Conservation (phyloP, 1,284 basidiomycete genomes). For the Trichosporon inkin region DNA sequence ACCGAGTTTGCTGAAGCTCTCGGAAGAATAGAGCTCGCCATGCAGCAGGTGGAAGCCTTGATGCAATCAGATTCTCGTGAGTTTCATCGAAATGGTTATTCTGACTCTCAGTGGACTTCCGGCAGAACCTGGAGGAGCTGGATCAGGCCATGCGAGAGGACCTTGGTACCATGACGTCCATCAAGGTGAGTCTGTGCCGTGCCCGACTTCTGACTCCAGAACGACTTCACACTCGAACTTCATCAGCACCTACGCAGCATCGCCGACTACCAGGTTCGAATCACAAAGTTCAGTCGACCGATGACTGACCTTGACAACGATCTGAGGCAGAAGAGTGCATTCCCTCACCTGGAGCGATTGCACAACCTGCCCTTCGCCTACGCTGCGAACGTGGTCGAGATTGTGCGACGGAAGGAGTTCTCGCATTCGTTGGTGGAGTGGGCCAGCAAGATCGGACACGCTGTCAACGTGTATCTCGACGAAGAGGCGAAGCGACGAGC, state of each 20-base stretch:
- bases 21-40: constrained; percentile 34
- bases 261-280: constrained; percentile 67
- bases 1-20: constrained; percentile 38
- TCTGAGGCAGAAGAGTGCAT: constrained; percentile 63
- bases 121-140: constrained; percentile 34
- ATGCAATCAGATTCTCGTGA: constrained; percentile 19
- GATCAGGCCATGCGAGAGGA: constrained; percentile 47
- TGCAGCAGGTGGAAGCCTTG: constrained; percentile 33
- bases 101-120: constrained; percentile 17
- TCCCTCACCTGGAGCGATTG: constrained; percentile 80
- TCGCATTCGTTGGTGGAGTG: constrained; percentile 68
- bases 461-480: constrained; percentile 69
- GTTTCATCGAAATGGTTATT: background rate
- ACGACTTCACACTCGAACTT: constrained; percentile 68
- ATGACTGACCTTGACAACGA: constrained; percentile 67
- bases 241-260: constrained; percentile 65
- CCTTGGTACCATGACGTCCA: constrained; percentile 36
- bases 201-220: constrained; percentile 53
- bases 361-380: constrained; percentile 91
- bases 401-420: constrained; percentile 84
- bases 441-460: constrained; percentile 69
- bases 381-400: constrained; percentile 84
- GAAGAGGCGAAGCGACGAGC: constrained; percentile 71
- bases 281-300: constrained; percentile 63
- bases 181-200: constrained; percentile 35